Evolutionary conservation across 495 filamentous ascomycete species (phyloP), one percentile per base, ranked within the genome.

Genomic region (Platismatia glauca): DNA sequence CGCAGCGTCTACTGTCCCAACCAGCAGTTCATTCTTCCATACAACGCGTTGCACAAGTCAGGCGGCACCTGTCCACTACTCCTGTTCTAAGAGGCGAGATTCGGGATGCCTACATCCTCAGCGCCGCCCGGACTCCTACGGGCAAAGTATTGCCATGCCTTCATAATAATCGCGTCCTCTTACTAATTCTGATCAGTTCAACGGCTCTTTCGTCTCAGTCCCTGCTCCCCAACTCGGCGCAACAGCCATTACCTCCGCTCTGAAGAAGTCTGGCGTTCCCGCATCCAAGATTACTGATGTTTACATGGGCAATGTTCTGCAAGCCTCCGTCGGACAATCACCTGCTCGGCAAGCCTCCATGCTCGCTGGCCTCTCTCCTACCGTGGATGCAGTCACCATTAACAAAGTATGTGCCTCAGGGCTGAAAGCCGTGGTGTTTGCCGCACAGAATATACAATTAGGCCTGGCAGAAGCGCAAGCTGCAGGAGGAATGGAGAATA

Each of bases 371-470:
- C 83, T 98, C 12, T 79, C 89, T 3, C 75, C 81, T 12, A 83
- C 80, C 9, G 82, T 94, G 41, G 94, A 98, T 73, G 86, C 91
- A 27, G 82, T 86, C 59, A 97, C 94, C 7, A 84, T 98, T 74
- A 98, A 98, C 79, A 98, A 98, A 72, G 94, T 98, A 37, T 98
- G 94, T 76, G 85, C 94, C 16, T 96, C 92, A 0, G 94, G 94
- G 4, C 76, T 98, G 58, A 98, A 98, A 74, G 88, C 93, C 3
- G 90, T 98, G 4, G 84, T 79, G 0, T 80, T 98, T 61, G 94
- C 93, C 7, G 93, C 94, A 13, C 89, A 95, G 72, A 91, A 94
- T 66, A 96, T 98, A 69, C 89, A 96, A 70, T 81, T 98, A 15
- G 94, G 94, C 8, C 77, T 92, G 8, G 82, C 90, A 18, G 88